phyloP scores from a whole-genome alignment of 192 early-diverging fungal genomes.

The Jimgerdemannia flammicorona region DNA sequence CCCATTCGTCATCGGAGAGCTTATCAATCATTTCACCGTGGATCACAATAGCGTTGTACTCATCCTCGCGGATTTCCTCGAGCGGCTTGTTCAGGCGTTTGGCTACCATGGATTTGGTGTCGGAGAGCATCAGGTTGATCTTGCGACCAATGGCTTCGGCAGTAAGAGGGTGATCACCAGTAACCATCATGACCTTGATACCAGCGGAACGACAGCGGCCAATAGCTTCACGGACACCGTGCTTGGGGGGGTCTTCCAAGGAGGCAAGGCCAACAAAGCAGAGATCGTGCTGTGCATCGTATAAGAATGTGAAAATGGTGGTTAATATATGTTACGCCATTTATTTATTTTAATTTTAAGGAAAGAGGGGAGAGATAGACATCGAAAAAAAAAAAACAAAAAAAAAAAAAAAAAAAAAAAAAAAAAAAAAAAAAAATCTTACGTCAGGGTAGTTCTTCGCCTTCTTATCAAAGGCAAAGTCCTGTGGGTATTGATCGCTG shows the following conservation, averaged over 20 bases:
- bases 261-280: slow-evolving; percentile 84
- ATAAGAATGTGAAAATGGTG: too few relatives aligned
- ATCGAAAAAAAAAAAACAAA: too few relatives aligned
- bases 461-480: slow-evolving; percentile 75
- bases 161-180: slow-evolving; percentile 94
- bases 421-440: too few relatives aligned
- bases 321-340: slow-evolving; percentile 25
- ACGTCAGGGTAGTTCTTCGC: slow-evolving; percentile 65
- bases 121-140: slow-evolving; percentile 90
- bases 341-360: slow-evolving; percentile 15
- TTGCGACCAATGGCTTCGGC: slow-evolving; percentile 96
- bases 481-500: slow-evolving; percentile 62
- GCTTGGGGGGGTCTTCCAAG: slow-evolving; percentile 97
- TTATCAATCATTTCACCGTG: slow-evolving; percentile 86
- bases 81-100: slow-evolving; percentile 56
- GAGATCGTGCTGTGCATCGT: slow-evolving; percentile 30
- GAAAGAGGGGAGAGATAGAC: not conserved
- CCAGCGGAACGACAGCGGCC: slow-evolving; percentile 89
- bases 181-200: slow-evolving; percentile 99
- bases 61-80: slow-evolving; percentile 68
- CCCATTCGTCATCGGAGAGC: slow-evolving; percentile 86
- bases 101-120: slow-evolving; percentile 80
- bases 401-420: too few relatives aligned
- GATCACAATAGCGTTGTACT: slow-evolving; percentile 87
- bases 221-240: slow-evolving; percentile 97